These are phyloP conservation scores for Botrytis hyacinthi DNA, from an alignment of 2,329 filamentous ascomycete genomes.

Conservation along the genomic window DNA sequence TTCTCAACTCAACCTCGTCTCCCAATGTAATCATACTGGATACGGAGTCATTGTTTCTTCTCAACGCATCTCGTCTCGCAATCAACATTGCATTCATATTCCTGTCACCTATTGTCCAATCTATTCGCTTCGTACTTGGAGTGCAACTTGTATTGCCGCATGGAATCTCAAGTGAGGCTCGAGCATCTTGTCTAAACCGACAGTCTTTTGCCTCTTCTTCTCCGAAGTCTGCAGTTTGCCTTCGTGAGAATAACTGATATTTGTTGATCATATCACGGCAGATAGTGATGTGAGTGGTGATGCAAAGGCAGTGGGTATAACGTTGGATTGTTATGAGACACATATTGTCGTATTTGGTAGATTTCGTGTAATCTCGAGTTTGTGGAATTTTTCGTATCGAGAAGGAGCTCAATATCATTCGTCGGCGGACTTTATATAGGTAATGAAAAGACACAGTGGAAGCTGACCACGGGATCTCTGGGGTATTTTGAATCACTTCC, in stretches of 20 bases:
- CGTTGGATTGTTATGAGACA: slow-evolving; percentile 11
- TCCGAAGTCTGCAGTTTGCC: neutral
- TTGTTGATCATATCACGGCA: neutral
- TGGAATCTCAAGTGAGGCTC: neutral
- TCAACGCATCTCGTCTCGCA: neutral
- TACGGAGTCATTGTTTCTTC: neutral
- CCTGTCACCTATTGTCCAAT: slow-evolving; percentile 4
- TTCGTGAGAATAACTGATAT: neutral
- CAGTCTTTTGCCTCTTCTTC: neutral
- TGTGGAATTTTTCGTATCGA: neutral
- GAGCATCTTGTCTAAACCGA: neutral
- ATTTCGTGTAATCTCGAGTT: neutral
- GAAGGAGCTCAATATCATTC: neutral
- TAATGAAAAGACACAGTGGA: neutral
- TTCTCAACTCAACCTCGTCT: neutral
- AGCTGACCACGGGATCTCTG: neutral
- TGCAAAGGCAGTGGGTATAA: neutral
- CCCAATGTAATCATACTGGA: neutral
- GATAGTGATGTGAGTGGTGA: neutral
- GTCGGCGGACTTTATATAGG: neutral
- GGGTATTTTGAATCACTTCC: neutral
- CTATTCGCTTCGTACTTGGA: neutral
- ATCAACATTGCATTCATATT: slow-evolving; percentile 3
- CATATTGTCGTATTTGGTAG: neutral
- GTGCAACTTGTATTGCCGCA: neutral